Conservation (phyloP, 2,329 filamentous ascomycete species). For the Ophiocordyceps camponoti-floridani region DNA sequence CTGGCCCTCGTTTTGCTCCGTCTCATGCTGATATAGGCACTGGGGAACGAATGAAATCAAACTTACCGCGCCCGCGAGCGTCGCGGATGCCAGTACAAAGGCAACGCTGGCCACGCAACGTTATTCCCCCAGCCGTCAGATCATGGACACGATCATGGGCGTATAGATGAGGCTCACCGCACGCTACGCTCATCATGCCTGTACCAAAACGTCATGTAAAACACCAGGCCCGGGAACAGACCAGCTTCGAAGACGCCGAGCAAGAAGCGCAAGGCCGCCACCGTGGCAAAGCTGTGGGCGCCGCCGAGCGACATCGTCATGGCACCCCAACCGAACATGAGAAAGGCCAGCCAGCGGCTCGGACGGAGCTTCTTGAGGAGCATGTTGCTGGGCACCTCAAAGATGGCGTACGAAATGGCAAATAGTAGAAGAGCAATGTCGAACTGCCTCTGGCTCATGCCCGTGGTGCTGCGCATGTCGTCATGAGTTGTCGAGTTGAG, state of each 20-base stretch:
- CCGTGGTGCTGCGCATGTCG: slow-evolving; percentile 42
- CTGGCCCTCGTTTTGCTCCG: too few relatives aligned
- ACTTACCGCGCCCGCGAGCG: slow-evolving; percentile 40
- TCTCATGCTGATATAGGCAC: too few relatives aligned
- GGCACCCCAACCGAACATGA: slow-evolving; percentile 49
- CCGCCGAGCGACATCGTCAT: slow-evolving; percentile 51
- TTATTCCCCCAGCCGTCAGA: not conserved
- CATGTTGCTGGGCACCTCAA: slow-evolving; percentile 50
- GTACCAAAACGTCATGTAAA: slow-evolving; percentile 63
- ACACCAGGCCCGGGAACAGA: slow-evolving; percentile 38
- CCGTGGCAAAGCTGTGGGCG: slow-evolving; percentile 38
- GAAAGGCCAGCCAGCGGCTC: slow-evolving; percentile 45
- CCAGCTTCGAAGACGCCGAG: slow-evolving; percentile 55
- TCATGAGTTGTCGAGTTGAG: slow-evolving; percentile 39
- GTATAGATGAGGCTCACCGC: not conserved
- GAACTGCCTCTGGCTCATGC: slow-evolving; percentile 44
- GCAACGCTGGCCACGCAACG: slow-evolving; percentile 31
- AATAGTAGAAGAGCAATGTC: slow-evolving; percentile 40
- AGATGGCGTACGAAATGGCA: slow-evolving; percentile 39
- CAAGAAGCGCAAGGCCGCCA: slow-evolving; percentile 50
- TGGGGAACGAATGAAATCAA: not conserved
- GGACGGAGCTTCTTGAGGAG: slow-evolving; percentile 47
- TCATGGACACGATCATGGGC: not conserved
- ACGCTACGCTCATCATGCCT: slow-evolving; percentile 50
- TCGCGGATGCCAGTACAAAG: slow-evolving; percentile 49